A percentile compares a stretch with the other conserved stretches of the same genome.
phyloP scores from a whole-genome alignment of 768 basidiomycete genomes.

The Multifurca ochricompacta region DNA sequence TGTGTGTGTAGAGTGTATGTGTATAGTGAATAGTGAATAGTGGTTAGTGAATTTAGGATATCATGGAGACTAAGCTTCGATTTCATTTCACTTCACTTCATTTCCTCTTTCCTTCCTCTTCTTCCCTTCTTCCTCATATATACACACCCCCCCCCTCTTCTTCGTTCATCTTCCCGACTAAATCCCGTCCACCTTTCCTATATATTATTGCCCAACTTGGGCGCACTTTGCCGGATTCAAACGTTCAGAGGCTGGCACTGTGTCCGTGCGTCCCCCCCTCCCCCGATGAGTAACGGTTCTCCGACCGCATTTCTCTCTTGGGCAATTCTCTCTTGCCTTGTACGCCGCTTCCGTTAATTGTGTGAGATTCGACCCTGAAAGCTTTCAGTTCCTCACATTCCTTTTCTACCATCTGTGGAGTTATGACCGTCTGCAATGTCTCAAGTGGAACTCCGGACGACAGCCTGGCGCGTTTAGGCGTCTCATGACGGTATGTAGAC shows the following conservation, averaged over 20 bases:
- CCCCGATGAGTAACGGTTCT: slow-evolving; percentile 61
- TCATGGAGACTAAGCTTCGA: too few species aligned
- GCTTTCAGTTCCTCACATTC: slow-evolving; percentile 53
- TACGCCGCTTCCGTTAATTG: not conserved
- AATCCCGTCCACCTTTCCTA: not conserved
- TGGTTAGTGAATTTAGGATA: too few species aligned
- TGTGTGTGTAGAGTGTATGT: too few species aligned
- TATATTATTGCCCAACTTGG: not conserved
- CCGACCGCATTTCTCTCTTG: slow-evolving; percentile 69
- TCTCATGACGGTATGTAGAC: slow-evolving; percentile 71
- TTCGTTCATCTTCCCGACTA: too few species aligned
- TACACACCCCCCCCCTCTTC: not conserved
- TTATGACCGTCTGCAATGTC: slow-evolving; percentile 70
- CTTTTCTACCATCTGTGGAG: slow-evolving; percentile 70
- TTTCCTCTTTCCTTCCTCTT: not conserved
- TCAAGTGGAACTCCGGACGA: slow-evolving; percentile 66
- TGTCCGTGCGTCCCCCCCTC: not conserved
- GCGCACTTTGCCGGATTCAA: not conserved
- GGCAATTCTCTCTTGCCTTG: slow-evolving; percentile 44
- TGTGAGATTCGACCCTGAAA: not conserved
- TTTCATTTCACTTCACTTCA: not conserved
- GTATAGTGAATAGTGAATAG: too few species aligned
- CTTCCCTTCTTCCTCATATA: too few species aligned
- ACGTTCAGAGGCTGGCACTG: not conserved
- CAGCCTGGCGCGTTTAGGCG: slow-evolving; percentile 83